Conservation (phyloP, 306 rosid genomes). For the Pterocarpus macrocarpus region DNA sequence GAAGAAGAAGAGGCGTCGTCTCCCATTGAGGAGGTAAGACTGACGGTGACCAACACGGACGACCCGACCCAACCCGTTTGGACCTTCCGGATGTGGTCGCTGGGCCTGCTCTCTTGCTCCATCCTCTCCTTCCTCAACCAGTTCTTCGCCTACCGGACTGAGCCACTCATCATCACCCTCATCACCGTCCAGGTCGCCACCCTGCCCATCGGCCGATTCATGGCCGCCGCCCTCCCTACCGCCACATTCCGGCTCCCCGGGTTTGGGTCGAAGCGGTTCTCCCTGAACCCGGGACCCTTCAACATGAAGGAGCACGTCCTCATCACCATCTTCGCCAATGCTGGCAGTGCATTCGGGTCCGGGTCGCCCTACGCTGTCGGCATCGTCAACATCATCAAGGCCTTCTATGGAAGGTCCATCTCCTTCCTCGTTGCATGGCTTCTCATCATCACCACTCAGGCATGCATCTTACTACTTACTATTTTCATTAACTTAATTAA, state of each 20-base stretch:
- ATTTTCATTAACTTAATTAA: background rate
- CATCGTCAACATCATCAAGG: slow-evolving; percentile 65
- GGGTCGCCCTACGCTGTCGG: slow-evolving; percentile 67
- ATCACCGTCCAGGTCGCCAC: slow-evolving; percentile 67
- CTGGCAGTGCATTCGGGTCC: slow-evolving; percentile 64
- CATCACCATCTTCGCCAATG: slow-evolving; percentile 77
- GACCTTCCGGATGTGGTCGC: slow-evolving; percentile 88
- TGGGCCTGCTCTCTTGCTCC: slow-evolving; percentile 66
- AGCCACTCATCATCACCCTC: slow-evolving; percentile 63
- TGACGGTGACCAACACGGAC: slow-evolving; percentile 66
- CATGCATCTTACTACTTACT: background rate
- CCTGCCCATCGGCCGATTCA: slow-evolving; percentile 68
- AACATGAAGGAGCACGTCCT: slow-evolving; percentile 88
- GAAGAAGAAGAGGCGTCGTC: slow-evolving; percentile 59
- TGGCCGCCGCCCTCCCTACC: slow-evolving; percentile 62
- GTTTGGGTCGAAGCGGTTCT: slow-evolving; percentile 44
- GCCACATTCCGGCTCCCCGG: slow-evolving; percentile 56
- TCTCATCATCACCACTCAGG: slow-evolving; percentile 69
- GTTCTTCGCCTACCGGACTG: slow-evolving; percentile 70
- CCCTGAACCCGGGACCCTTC: slow-evolving; percentile 75
- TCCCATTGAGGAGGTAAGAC: slow-evolving; percentile 70
- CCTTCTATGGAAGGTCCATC: slow-evolving; percentile 58
- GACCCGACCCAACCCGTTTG: slow-evolving; percentile 72
- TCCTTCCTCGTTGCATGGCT: slow-evolving; percentile 64
- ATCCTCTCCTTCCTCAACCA: slow-evolving; percentile 77